Base-by-base conservation (phyloP, 2,329 filamentous ascomycete genomes). In the Juglanconis sp. region DNA sequence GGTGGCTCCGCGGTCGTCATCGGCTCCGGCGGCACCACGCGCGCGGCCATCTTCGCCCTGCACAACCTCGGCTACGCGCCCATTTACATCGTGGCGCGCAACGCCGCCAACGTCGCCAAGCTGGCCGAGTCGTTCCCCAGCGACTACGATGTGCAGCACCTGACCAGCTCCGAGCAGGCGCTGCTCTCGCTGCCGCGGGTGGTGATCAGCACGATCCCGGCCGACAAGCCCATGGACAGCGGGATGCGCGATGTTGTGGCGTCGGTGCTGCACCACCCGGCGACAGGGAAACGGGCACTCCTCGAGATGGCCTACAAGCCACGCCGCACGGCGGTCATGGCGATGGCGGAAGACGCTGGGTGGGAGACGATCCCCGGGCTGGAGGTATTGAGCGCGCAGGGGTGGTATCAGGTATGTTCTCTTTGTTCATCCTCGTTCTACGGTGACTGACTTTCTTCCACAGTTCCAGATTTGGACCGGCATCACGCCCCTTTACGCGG, bases 281-380 rank as follows among this genome's bases (percentile, higher is more conserved):
- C 67, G 64, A 72, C 68, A 63, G 68, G 74, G 32, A 61, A 57
- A 58, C 82, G 84, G 24, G 84, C 95, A 11, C 76, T 98, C 63
- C 77, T 98, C 3, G 95, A 99, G 74, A 96, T 99, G 93, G 94
- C 95, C 2, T 99, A 99, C 75, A 96, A 94, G 74, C 95, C 95
- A 24, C 80, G 84, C 0, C 83, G 90, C 56, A 99, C 95, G 4
- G 85, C 88, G 7, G 75, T 96, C 66, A 97, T 98, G 87, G 83
- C 90, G 71, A 78, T 97, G 71, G 94, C 93, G 2, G 81, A 87
- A 67, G 84, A 89, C 66, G 84, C 84, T 11, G 88, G 88, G 3
- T 99, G 95, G 95, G 82, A 78, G 59, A 92, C 89, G 2, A 88
- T 98, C 64, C 88, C 92, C 7, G 95, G 95, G 0, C 75, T 97